A percentile compares a stretch with the other conserved stretches of the same genome.
phyloP scores from a whole-genome alignment of 768 basidiomycete species.

The Lactarius trivialis region DNA sequence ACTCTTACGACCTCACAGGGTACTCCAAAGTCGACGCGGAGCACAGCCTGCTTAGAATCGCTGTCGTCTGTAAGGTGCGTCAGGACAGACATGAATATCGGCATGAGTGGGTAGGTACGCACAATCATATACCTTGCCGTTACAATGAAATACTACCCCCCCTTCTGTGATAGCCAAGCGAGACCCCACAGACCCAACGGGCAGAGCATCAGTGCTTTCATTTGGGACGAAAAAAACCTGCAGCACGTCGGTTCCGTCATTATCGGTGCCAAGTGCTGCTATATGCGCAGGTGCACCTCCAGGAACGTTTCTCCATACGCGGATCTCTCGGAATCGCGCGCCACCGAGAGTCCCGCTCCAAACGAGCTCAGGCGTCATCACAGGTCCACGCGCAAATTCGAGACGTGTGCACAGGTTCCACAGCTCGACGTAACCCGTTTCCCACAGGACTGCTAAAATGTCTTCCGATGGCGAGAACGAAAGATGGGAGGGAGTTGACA shows the following conservation, averaged over 20 bases:
- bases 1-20: conserved; percentile 9
- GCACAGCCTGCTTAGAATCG: background rate
- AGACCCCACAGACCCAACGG: conserved; percentile 26
- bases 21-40: conserved; percentile 11
- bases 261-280: conserved; percentile 12
- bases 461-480: conserved; percentile 55
- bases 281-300: conserved; percentile 3
- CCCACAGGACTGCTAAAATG: conserved; percentile 60
- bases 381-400: conserved; percentile 47
- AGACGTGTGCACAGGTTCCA: conserved; percentile 65
- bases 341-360: conserved; percentile 20
- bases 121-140: conserved; percentile 20
- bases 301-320: conserved; percentile 3
- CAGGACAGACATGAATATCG: background rate
- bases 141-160: conserved; percentile 3
- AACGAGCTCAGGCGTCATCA: conserved; percentile 51
- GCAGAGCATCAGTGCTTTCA: background rate
- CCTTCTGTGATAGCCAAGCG: conserved; percentile 26
- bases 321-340: conserved; percentile 18
- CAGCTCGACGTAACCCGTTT: conserved; percentile 57
- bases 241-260: conserved; percentile 9
- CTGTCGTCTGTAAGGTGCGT: conserved; percentile 4
- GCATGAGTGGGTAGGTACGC: background rate
- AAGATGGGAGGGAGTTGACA: conserved; percentile 57
- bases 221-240: conserved; percentile 6